Conservation (phyloP, 345 rosid species). For the Orychophragmus violaceus region DNA sequence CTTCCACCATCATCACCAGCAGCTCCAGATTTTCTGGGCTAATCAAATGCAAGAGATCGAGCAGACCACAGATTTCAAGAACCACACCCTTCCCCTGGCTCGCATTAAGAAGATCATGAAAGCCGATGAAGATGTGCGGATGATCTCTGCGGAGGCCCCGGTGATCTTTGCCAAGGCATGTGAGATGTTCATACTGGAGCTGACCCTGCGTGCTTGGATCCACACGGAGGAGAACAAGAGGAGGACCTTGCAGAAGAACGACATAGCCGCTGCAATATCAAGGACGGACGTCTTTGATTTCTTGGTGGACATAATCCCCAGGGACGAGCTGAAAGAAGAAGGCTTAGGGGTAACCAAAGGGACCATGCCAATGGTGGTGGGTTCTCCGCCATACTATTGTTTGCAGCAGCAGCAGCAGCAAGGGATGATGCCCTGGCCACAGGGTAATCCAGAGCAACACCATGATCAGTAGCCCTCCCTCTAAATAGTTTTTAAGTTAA, state of each 20-base stretch:
- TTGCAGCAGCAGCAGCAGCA: slow-evolving; percentile 33
- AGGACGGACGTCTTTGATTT: slow-evolving; percentile 56
- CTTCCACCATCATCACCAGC: slow-evolving; percentile 47
- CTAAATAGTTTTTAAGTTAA: background rate
- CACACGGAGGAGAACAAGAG: slow-evolving; percentile 58
- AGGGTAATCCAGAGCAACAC: slow-evolving; percentile 10
- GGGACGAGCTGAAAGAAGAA: slow-evolving; percentile 51
- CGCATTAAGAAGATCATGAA: slow-evolving; percentile 62
- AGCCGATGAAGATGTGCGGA: slow-evolving; percentile 56
- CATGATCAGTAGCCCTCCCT: slow-evolving; percentile 1
- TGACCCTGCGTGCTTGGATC: slow-evolving; percentile 54
- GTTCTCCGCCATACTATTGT: slow-evolving; percentile 43
- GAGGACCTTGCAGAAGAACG: slow-evolving; percentile 58
- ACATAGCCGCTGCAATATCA: slow-evolving; percentile 50
- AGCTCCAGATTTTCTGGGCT: slow-evolving; percentile 52
- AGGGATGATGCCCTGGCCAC: slow-evolving; percentile 30
- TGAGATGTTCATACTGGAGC: slow-evolving; percentile 52
- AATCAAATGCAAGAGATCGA: slow-evolving; percentile 54
- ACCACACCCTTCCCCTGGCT: slow-evolving; percentile 52
- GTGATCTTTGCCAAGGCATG: slow-evolving; percentile 59
- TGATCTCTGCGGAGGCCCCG: slow-evolving; percentile 58
- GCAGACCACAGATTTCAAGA: slow-evolving; percentile 47
- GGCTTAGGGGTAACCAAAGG: slow-evolving; percentile 45
- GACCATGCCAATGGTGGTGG: slow-evolving; percentile 29
- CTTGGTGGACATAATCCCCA: slow-evolving; percentile 50